Evolutionary conservation across 148 eudicot genomes (phyloP).

Genomic region (Oxyria digyna): DNA sequence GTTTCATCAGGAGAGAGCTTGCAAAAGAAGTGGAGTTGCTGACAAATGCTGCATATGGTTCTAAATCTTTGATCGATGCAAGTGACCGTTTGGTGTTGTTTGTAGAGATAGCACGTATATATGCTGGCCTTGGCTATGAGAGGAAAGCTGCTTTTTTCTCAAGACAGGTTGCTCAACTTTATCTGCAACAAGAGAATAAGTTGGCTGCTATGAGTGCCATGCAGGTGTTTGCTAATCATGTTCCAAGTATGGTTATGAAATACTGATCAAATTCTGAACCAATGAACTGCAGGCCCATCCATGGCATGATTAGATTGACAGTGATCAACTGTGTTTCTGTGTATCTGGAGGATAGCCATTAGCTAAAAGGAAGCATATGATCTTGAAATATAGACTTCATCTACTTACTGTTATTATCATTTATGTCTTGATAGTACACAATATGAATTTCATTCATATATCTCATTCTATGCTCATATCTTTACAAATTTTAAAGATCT

Average conservation of each 20-base stretch:
- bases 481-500: background rate
- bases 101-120: slow-evolving; percentile 88
- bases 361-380: background rate
- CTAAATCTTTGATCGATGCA: slow-evolving; percentile 92
- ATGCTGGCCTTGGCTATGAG: slow-evolving; percentile 83
- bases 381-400: background rate
- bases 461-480: background rate
- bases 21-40: no score
- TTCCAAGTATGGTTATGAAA: no score
- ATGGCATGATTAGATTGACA: no score
- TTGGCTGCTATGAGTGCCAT: slow-evolving; percentile 91
- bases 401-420: no score
- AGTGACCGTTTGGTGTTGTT: slow-evolving; percentile 78
- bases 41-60: no score
- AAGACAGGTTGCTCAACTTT: no score
- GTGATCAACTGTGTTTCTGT: slow-evolving; percentile 51
- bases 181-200: no score
- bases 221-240: slow-evolving; percentile 96
- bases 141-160: slow-evolving; percentile 98
- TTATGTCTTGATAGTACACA: background rate
- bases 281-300: no score
- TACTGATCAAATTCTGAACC: no score
- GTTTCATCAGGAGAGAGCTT: no score
- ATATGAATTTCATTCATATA: background rate
- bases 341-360: slow-evolving; percentile 28